Percentiles rank a stretch among this genome's conserved stretches.
Conservation (phyloP, 164 flowering plant species). For the Magnolia officinalis region DNA sequence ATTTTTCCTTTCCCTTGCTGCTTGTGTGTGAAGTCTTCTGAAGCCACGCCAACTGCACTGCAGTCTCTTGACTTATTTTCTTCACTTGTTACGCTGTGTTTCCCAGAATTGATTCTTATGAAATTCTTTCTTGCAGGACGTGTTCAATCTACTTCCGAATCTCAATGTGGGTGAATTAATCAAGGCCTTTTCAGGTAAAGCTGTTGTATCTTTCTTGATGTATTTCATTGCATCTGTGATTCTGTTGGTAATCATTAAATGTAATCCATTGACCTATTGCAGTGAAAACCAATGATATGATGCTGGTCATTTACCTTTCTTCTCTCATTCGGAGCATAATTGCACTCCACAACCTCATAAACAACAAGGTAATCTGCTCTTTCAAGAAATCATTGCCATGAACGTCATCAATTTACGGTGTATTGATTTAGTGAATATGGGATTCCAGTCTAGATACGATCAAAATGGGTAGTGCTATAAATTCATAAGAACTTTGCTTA, state of each 20-base stretch:
- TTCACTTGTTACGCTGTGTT: background rate
- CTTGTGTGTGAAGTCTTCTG: background rate
- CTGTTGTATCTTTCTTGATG: background rate
- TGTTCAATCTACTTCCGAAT: constrained; percentile 92
- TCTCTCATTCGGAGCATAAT: constrained; percentile 94
- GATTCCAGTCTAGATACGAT: background rate
- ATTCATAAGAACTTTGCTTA: background rate
- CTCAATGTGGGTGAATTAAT: constrained; percentile 82
- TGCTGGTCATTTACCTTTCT: constrained; percentile 93
- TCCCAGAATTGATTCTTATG: background rate
- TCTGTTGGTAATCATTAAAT: background rate
- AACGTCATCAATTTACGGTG: background rate
- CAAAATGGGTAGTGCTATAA: background rate
- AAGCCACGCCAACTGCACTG: background rate
- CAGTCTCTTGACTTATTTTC: background rate
- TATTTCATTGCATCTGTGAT: background rate
- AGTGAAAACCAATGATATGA: constrained; percentile 99
- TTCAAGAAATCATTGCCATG: background rate
- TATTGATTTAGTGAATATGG: background rate
- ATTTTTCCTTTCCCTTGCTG: background rate
- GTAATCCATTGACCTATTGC: constrained; percentile 14
- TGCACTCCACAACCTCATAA: constrained; percentile 95
- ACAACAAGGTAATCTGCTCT: constrained; percentile 69
- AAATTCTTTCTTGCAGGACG: constrained; percentile 54
- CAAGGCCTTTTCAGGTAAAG: constrained; percentile 83